Evolutionary conservation across 768 basidiomycete genomes (phyloP).

Genomic region (Chalciporus piperatus): DNA sequence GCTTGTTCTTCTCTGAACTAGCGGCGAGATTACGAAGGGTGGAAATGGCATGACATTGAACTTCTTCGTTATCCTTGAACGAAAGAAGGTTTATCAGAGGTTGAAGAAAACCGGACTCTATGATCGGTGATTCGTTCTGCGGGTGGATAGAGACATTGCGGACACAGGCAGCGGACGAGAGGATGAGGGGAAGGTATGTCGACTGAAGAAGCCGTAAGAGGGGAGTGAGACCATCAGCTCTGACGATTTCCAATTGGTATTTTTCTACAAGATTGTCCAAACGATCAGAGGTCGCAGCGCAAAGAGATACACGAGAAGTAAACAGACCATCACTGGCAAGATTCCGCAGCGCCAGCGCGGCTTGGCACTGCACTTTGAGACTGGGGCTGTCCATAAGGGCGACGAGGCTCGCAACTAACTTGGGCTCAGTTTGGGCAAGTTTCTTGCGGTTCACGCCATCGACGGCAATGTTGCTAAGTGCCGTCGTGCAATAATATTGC

Average conservation of each 20-base stretch:
- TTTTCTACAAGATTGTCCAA: conserved; percentile 59
- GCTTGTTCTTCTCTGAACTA: conserved; percentile 96
- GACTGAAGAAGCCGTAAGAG: conserved; percentile 94
- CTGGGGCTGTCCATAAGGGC: conserved; percentile 96
- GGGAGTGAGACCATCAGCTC: conserved; percentile 87
- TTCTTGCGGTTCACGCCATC: conserved; percentile 95
- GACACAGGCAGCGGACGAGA: conserved; percentile 97
- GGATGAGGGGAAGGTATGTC: conserved; percentile 94
- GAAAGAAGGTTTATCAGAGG: conserved; percentile 94
- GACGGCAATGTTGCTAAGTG: conserved; percentile 96
- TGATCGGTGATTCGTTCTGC: conserved; percentile 97
- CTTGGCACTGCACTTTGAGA: conserved; percentile 98
- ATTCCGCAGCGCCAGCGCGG: conserved; percentile 93
- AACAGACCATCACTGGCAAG: conserved; percentile 88
- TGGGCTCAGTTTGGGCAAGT: conserved; percentile 90
- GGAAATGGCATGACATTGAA: conserved; percentile 98
- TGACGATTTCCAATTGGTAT: conserved; percentile 98
- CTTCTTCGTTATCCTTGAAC: conserved; percentile 99
- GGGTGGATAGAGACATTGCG: conserved; percentile 99
- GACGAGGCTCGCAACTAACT: conserved; percentile 90
- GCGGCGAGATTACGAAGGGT: conserved; percentile 96
- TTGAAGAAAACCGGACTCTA: conserved; percentile 95
- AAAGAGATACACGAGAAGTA: conserved; percentile 15
- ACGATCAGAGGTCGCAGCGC: not conserved
- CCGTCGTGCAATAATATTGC: conserved; percentile 99